These are phyloP conservation scores for Pelargonium nanum DNA, from an alignment of 345 rosid genomes.

Conservation along the genomic window DNA sequence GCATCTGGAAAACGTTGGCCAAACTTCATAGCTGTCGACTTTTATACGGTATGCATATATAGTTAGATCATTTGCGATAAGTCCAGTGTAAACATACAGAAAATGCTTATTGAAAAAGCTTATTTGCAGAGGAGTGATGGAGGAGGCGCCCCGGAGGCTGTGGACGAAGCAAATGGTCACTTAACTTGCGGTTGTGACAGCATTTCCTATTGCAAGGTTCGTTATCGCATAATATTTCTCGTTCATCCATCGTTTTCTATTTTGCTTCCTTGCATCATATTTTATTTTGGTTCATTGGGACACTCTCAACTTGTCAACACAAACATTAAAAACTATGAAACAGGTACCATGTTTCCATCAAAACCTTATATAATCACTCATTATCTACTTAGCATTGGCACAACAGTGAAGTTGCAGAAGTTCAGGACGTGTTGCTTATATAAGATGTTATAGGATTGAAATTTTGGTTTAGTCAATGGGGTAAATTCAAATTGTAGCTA, in stretches of 20 bases:
- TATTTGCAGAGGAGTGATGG: conserved; percentile 66
- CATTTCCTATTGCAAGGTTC: conserved; percentile 69
- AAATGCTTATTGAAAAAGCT: conserved; percentile 1
- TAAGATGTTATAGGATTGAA: too few relatives aligned
- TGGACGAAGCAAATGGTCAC: conserved; percentile 78
- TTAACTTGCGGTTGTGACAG: conserved; percentile 85
- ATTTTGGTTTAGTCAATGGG: too few relatives aligned
- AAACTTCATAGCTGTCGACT: conserved; percentile 92
- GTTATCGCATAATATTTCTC: not conserved
- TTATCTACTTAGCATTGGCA: too few relatives aligned
- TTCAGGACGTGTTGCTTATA: too few relatives aligned
- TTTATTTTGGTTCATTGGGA: too few relatives aligned
- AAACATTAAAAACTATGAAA: too few relatives aligned
- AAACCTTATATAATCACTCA: too few relatives aligned
- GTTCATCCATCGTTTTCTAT: not conserved
- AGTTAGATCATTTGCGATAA: too few relatives aligned
- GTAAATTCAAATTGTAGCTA: too few relatives aligned
- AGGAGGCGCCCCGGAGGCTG: conserved; percentile 82
- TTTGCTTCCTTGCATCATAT: not conserved
- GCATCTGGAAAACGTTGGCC: conserved; percentile 91
- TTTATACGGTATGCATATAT: conserved; percentile 49
- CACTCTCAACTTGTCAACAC: not conserved
- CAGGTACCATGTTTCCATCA: too few relatives aligned
- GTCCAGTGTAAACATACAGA: too few relatives aligned
- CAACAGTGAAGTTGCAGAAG: not conserved